A percentile compares a stretch with the other conserved stretches of the same genome.
Evolutionary conservation across 2,329 filamentous ascomycete genomes (phyloP).

Genomic region (Arachnomyces sp.): DNA sequence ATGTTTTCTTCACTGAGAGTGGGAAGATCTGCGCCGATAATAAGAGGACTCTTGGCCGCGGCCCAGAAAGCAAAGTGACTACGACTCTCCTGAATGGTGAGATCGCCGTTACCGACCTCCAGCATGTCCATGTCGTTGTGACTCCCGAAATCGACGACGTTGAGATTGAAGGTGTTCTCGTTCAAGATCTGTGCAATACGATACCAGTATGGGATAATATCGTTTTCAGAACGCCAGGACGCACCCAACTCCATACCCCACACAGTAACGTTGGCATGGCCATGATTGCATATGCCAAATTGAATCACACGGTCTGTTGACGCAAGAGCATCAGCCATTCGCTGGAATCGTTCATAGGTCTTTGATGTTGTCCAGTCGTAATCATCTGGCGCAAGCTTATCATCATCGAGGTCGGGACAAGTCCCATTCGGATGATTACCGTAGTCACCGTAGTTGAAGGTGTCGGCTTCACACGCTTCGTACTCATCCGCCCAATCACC

Average conservation of each 20-base stretch:
- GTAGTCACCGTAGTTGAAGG: no score
- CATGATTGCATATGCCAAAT: conserved; percentile 50
- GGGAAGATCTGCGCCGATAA: conserved; percentile 33
- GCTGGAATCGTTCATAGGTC: conserved; percentile 41
- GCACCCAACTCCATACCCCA: conserved; percentile 46
- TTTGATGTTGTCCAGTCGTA: conserved; percentile 47
- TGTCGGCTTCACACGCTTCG: conserved; percentile 35
- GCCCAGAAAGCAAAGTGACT: conserved; percentile 42
- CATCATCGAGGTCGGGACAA: conserved; percentile 27
- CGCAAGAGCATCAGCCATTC: conserved; percentile 48
- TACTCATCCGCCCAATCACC: conserved; percentile 34
- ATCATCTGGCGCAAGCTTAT: conserved; percentile 37
- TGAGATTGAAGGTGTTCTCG: conserved; percentile 5
- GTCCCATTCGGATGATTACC: conserved; percentile 34
- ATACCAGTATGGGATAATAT: conserved; percentile 23
- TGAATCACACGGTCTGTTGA: conserved; percentile 40
- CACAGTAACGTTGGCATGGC: conserved; percentile 41
- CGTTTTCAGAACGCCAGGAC: conserved; percentile 35
- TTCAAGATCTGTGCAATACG: conserved; percentile 6
- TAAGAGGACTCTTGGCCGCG: conserved; percentile 37
- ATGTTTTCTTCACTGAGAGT: conserved; percentile 17
- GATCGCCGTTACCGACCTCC: conserved; percentile 39
- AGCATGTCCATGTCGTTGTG: conserved; percentile 22
- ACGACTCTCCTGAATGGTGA: no score
- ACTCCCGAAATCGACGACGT: conserved; percentile 4